These are phyloP conservation scores for Geosmithia morbida DNA, from an alignment of 2,329 filamentous ascomycete genomes.

Conservation along the genomic window DNA sequence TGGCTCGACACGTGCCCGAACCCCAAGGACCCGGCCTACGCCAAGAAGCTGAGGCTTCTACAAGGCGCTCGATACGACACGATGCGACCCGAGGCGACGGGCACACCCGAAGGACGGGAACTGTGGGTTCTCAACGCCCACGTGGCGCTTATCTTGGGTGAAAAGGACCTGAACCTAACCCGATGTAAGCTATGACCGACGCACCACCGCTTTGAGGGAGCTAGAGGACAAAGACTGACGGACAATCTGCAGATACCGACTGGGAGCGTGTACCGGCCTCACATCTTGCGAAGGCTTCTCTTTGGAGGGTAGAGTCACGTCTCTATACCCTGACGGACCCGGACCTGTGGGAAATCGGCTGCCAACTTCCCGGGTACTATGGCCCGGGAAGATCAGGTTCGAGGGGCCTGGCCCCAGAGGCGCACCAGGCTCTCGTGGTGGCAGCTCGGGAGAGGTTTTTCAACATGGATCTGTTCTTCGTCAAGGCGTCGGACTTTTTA, in stretches of 20 bases:
- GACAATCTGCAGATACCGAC: slow-evolving; percentile 29
- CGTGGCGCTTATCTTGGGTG: slow-evolving; percentile 47
- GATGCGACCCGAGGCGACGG: slow-evolving; percentile 36
- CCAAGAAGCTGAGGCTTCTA: slow-evolving; percentile 39
- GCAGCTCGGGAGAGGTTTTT: slow-evolving; percentile 39
- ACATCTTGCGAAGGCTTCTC: slow-evolving; percentile 35
- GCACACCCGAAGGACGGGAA: slow-evolving; percentile 41
- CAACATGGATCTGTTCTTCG: slow-evolving; percentile 49
- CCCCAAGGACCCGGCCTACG: slow-evolving; percentile 33
- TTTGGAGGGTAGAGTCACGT: slow-evolving; percentile 45
- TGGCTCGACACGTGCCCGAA: slow-evolving; percentile 42
- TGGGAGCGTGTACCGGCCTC: slow-evolving; percentile 44
- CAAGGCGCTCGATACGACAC: slow-evolving; percentile 51
- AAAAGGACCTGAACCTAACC: slow-evolving; percentile 46
- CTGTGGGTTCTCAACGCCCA: slow-evolving; percentile 54
- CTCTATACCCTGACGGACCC: slow-evolving; percentile 39
- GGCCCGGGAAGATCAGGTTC: slow-evolving; percentile 26
- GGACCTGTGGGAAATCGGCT: slow-evolving; percentile 35
- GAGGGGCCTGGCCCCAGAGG: slow-evolving; percentile 23
- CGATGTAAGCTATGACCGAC: slow-evolving; percentile 31
- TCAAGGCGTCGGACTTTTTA: slow-evolving; percentile 51
- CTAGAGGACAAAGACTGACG: background rate
- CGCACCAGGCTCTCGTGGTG: slow-evolving; percentile 28
- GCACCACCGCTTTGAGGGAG: background rate
- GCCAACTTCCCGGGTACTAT: slow-evolving; percentile 37